Conservation (phyloP, 345 rosid genomes). For the Fremontodendron californicum region DNA sequence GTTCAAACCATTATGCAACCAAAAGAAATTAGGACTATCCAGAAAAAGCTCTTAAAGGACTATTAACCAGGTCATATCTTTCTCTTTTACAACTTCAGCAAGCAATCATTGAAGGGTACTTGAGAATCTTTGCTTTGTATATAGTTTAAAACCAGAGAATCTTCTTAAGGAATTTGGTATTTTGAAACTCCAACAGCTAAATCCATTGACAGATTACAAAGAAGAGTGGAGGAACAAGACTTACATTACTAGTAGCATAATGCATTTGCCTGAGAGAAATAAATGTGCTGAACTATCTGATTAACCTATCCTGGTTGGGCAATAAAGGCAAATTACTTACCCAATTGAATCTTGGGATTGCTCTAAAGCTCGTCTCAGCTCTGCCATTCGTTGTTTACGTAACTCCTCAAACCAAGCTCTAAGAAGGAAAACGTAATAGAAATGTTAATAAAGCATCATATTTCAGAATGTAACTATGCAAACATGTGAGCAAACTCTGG, state of each 20-base stretch:
- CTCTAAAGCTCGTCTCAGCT: constrained; percentile 66
- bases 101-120: not conserved
- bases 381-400: constrained; percentile 66
- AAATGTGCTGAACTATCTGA: not conserved
- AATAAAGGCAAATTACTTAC: constrained; percentile 37
- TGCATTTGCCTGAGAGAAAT: not conserved
- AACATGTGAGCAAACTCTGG: not conserved
- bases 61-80: not conserved
- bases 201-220: not conserved
- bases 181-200: not conserved
- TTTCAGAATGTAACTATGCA: not conserved
- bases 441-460: constrained; percentile 1
- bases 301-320: not conserved
- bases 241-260: not conserved
- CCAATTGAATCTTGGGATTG: constrained; percentile 74
- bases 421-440: constrained; percentile 13
- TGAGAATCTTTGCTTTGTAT: not conserved
- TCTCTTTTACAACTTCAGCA: not conserved
- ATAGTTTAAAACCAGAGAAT: not conserved
- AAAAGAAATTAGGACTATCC: not conserved
- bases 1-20: not conserved
- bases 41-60: not conserved
- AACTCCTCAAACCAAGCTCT: constrained; percentile 89
- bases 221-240: not conserved
- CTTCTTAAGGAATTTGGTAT: not conserved